Base-by-base conservation (phyloP, 2,329 filamentous ascomycete species). In the Monosporascus ibericus region DNA sequence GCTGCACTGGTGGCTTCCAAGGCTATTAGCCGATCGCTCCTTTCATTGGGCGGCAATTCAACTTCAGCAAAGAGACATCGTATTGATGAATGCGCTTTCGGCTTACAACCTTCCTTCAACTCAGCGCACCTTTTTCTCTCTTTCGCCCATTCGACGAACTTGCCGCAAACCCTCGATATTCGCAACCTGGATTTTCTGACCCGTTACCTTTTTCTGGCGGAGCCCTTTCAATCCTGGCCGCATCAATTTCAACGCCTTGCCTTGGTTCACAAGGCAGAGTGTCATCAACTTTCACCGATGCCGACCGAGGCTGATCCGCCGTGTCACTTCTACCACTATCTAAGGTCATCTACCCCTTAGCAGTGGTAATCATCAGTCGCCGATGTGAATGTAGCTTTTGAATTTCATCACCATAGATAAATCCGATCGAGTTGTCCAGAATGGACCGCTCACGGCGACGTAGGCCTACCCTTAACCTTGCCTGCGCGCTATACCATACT, bases 391-490 rank as follows among this genome's bases (percentile, higher is more conserved):
- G 76, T 77, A 75, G 74, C 70, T 63, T 64, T 66, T 64, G 62
- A 50, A 48, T 50, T 48, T 27, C 44, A 52, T 57, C 52, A 34
- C 49, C 55, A 52, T 40, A 58, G 57, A 51, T 55, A 65, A 59
- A 64, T 61, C 63, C 65, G 58, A 61, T 65, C 62, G 62, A 63
- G 65, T 70, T 69, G 66, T 73, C 71, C 69, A 67, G 58, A 63
- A 86, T 86, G 82, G 81, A 85, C 76, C 82, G 82, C 73, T 74
- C 75, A 72, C 81, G 79, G 68, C 84, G 84, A 75, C 80, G 82
- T 85, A 60, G 61, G 79, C 68, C 44, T 38, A 47, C 48, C 51
- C 47, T 47, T 34, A 18, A 7, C 30, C 37, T 38, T 24, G 20
- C n/a, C 39, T 48, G 42, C 44, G 44, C 42, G n/a, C 44, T 57